Evolutionary conservation across 495 filamentous ascomycete genomes (phyloP), one percentile per base, ranked within the genome.

Genomic region (Xylaria intraflava): DNA sequence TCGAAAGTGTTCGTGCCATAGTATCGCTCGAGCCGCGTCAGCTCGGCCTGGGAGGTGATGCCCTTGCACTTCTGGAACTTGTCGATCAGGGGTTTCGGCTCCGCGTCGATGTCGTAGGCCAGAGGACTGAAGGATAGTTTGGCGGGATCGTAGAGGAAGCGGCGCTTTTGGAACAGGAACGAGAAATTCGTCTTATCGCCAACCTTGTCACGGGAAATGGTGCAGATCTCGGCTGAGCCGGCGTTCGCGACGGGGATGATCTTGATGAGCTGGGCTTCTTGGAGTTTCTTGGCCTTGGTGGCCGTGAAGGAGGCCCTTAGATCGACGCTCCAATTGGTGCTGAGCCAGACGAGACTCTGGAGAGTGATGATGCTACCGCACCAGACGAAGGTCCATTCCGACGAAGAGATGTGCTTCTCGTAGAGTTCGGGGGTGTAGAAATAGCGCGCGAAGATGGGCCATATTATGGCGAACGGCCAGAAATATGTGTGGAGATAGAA

Each of bases 1-100:
- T 99, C 93, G 66, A 97, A 99, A 17, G 86, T 92, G 69, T 99
- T 99, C 51, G 86, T 82, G 50, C 93, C 93, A 78, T 96, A 99
- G 72, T 99, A 89, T 60, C 95, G 82, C 58, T 88, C 83, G 26
- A 97, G 72, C 38, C 82, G 78, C 41, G 86, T 78, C 38, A 95
- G 77, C 67, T 96, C 88, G 29, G 82, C 74, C 53, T 80, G 77
- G 45, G 77, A 81, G 7, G 77, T 73, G 56, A 96, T 76, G 26
- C 93, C 93, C 59, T 76, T 78, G 43, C 80, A 87, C 42, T 81
- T 72, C 67, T 97, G 92, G 75, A 95, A 96, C 14, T 71, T 71
- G 51, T 76, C 78, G 57, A 98, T 74, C 40, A 72, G 72, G 20
- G 89, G 90, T 69, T 85, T 89, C 12, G 90, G 92, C 35, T 90